Evolutionary conservation across 148 eudicot species (phyloP).

Genomic region (Arctostaphylos glauca): DNA sequence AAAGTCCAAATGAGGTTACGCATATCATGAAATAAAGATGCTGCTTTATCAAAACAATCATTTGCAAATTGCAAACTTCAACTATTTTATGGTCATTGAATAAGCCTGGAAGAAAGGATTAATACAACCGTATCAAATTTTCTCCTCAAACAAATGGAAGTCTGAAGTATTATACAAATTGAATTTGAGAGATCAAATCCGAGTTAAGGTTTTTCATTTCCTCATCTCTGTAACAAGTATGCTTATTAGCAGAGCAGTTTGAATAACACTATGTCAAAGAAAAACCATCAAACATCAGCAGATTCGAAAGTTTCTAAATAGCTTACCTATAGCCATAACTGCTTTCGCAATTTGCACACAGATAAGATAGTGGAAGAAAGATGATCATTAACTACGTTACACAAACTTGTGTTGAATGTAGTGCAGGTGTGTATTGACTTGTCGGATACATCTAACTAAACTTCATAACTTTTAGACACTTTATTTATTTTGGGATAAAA

Average conservation of each 20-base stretch:
- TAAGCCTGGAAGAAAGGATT: background rate
- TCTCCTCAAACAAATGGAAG: background rate
- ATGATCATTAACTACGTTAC: background rate
- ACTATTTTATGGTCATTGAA: background rate
- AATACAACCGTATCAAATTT: background rate
- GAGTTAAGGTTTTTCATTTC: background rate
- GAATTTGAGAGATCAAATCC: background rate
- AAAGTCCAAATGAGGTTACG: background rate
- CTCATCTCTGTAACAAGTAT: background rate
- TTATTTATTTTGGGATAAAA: no score
- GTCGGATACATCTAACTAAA: no score
- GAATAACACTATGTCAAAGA: background rate
- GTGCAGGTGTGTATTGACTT: no score
- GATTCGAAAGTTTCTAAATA: background rate
- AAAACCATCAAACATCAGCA: background rate
- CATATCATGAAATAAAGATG: background rate
- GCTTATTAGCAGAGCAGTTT: background rate
- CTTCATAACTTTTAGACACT: no score
- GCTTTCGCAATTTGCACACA: background rate
- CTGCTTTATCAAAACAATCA: background rate
- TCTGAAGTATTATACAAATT: background rate
- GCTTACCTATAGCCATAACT: background rate
- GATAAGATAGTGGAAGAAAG: background rate
- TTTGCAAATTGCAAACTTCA: background rate
- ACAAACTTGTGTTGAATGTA: no score